Evolutionary conservation across 2,329 filamentous ascomycete genomes (phyloP).

Genomic region (Botrytis pseudocinerea): DNA sequence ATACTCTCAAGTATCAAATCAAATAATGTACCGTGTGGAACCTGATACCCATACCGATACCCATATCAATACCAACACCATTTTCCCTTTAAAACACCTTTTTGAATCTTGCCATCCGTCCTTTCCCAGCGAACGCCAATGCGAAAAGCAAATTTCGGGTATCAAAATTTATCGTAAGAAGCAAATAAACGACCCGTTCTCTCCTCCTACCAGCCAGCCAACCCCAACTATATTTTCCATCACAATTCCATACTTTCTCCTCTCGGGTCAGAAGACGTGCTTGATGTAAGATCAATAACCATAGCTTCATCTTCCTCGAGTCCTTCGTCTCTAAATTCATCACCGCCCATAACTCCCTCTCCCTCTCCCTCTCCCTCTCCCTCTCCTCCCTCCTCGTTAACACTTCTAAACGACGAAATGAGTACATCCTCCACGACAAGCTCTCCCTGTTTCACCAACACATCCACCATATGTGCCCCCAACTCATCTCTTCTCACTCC

Average conservation of each 20-base stretch:
- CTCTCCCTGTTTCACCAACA: neutral
- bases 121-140: neutral
- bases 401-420: neutral
- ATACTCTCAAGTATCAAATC: neutral
- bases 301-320: neutral
- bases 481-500: neutral
- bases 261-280: neutral
- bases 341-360: neutral
- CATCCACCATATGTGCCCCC: slow-evolving; percentile 1
- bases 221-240: neutral
- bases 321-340: neutral
- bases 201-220: too few species aligned
- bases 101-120: neutral
- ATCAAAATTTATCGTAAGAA: slow-evolving; percentile 1
- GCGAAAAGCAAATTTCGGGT: slow-evolving; percentile 1
- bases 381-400: neutral
- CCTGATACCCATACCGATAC: neutral
- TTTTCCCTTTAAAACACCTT: neutral
- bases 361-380: neutral
- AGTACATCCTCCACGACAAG: neutral
- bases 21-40: neutral
- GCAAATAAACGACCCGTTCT: neutral
- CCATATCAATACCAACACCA: neutral
- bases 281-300: neutral
- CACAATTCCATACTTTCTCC: neutral